Conservation (phyloP, 805 yeast genomes). For the Tetrapisispora phaffii region DNA sequence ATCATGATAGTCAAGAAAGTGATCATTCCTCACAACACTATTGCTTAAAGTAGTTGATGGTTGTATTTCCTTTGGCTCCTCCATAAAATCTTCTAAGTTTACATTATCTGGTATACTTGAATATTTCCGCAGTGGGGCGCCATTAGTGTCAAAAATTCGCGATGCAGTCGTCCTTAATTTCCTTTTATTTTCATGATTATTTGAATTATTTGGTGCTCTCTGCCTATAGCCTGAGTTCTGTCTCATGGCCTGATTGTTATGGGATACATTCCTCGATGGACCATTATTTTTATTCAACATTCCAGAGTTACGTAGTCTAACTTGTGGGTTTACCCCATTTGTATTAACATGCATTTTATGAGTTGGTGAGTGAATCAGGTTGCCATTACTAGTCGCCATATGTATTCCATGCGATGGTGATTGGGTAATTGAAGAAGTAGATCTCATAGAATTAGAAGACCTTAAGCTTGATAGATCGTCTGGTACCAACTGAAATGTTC, state of each 20-base stretch:
- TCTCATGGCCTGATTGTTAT: neutral
- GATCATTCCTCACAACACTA: neutral
- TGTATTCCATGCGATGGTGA: conserved; percentile 23
- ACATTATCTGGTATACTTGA: conserved; percentile 61
- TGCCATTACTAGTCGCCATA: conserved; percentile 12
- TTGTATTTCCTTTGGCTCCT: conserved; percentile 7
- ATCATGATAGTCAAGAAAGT: neutral
- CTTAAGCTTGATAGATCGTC: conserved; percentile 17
- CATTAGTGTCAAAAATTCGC: conserved; percentile 61
- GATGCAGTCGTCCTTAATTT: conserved; percentile 61
- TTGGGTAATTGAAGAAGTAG: conserved; percentile 14
- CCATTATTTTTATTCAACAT: neutral
- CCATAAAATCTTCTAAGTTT: conserved; percentile 36
- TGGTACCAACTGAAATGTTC: neutral
- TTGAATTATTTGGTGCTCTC: conserved; percentile 4
- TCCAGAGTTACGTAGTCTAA: neutral
- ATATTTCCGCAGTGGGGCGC: conserved; percentile 61
- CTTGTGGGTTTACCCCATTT: neutral
- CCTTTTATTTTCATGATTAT: conserved; percentile 11
- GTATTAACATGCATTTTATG: neutral
- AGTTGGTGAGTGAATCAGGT: conserved; percentile 1
- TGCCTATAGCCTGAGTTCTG: conserved; percentile 1
- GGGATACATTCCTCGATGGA: neutral
- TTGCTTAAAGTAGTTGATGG: neutral
- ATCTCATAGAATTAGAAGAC: conserved; percentile 14